Percentiles rank a stretch among this genome's conserved stretches.
phyloP scores from a whole-genome alignment of 2,329 filamentous ascomycete species.

The Colletotrichum paranaense region DNA sequence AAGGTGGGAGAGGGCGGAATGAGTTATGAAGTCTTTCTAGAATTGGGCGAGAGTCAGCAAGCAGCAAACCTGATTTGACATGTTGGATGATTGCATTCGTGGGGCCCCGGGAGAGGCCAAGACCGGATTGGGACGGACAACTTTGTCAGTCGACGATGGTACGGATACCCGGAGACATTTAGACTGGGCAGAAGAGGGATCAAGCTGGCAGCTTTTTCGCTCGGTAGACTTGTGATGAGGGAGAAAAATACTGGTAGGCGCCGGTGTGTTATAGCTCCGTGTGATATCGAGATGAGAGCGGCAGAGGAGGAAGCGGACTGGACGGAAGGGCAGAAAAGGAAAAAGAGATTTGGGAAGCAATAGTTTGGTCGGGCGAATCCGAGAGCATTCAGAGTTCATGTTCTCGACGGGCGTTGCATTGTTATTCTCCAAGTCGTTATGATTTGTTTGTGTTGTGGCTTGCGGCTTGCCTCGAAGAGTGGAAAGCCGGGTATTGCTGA shows the following conservation, averaged over 20 bases:
- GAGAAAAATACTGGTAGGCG: not conserved
- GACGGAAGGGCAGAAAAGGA: slow-evolving; percentile 6
- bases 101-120: slow-evolving; percentile 12
- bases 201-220: not conserved
- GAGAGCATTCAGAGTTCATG: not conserved
- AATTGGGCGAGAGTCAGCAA: slow-evolving; percentile 7
- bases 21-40: slow-evolving; percentile 14
- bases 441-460: slow-evolving; percentile 10
- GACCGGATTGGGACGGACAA: not conserved
- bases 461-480: not conserved
- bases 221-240: not conserved
- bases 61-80: slow-evolving; percentile 10
- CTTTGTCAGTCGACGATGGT: not conserved
- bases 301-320: slow-evolving; percentile 1
- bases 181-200: not conserved
- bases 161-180: not conserved
- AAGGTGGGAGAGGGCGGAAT: slow-evolving; percentile 9
- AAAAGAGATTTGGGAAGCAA: not conserved
- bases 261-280: not conserved
- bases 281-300: not conserved
- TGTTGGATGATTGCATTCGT: slow-evolving; percentile 11
- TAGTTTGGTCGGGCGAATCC: not conserved
- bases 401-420: not conserved
- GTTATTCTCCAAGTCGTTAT: not conserved
- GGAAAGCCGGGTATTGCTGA: not conserved